Evolutionary conservation across 1,284 basidiomycete species (phyloP).

Genomic region (Vanrija sp.): DNA sequence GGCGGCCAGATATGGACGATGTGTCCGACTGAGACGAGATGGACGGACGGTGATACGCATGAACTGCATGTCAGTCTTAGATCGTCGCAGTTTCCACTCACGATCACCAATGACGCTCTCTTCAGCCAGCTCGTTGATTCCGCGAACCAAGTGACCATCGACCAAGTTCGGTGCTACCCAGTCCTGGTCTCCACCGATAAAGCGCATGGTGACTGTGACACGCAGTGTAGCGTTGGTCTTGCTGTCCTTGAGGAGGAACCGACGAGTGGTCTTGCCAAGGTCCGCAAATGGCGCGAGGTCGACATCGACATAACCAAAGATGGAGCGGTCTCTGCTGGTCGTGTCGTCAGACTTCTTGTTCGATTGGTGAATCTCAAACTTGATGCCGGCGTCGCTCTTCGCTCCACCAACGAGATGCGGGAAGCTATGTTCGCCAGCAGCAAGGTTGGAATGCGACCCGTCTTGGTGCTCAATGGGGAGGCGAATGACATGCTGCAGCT

Average conservation of each 20-base stretch:
- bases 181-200: slow-evolving; percentile 36
- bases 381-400: slow-evolving; percentile 35
- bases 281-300: slow-evolving; percentile 49
- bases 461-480: slow-evolving; percentile 21
- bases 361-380: slow-evolving; percentile 25
- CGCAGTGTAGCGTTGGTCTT: slow-evolving; percentile 48
- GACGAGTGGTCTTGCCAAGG: slow-evolving; percentile 35
- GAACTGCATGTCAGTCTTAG: slow-evolving; percentile 14
- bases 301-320: slow-evolving; percentile 44
- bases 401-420: slow-evolving; percentile 40
- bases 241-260: slow-evolving; percentile 43
- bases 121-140: slow-evolving; percentile 25
- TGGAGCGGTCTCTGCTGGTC: slow-evolving; percentile 10
- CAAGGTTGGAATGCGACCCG: no score
- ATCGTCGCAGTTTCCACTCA: slow-evolving; percentile 10
- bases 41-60: slow-evolving; percentile 24
- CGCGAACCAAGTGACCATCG: slow-evolving; percentile 40
- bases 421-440: neutral
- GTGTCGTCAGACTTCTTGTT: neutral
- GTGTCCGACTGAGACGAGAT: slow-evolving; percentile 15
- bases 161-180: slow-evolving; percentile 40
- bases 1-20: slow-evolving; percentile 2
- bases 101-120: slow-evolving; percentile 20
- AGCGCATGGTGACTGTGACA: slow-evolving; percentile 44
- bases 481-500: slow-evolving; percentile 34